Evolutionary conservation across 2,329 filamentous ascomycete genomes (phyloP).

Genomic region (Allantophomopsis lycopodina): DNA sequence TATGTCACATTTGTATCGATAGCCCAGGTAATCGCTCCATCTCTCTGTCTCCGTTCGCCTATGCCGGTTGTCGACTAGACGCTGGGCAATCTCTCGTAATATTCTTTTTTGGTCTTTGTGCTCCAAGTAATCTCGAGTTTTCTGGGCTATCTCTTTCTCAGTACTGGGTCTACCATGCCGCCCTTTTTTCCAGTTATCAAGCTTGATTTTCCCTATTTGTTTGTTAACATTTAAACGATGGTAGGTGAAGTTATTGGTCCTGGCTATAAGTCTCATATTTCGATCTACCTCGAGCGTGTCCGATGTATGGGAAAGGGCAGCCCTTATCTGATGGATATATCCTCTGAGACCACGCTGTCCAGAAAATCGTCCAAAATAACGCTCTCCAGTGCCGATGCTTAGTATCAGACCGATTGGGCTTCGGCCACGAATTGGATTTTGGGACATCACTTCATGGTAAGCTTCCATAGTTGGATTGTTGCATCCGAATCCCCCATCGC

Average conservation of each 20-base stretch:
- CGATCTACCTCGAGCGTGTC: not conserved
- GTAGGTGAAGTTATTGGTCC: not conserved
- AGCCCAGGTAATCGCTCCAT: no score
- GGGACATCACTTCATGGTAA: conserved; percentile 4
- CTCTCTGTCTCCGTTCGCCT: not conserved
- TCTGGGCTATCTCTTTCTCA: no score
- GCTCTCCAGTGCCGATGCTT: not conserved
- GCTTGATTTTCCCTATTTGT: not conserved
- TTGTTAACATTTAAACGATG: not conserved
- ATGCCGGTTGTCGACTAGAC: not conserved
- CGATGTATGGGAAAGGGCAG: not conserved
- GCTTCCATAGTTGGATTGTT: conserved; percentile 6
- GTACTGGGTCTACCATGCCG: no score
- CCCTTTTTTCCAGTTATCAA: not conserved
- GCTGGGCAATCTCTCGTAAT: not conserved
- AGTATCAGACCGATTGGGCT: not conserved
- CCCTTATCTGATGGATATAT: not conserved
- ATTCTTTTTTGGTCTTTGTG: no score
- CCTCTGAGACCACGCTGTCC: not conserved
- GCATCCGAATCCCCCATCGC: conserved; percentile 4
- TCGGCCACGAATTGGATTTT: not conserved
- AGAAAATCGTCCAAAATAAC: not conserved
- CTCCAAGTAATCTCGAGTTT: no score
- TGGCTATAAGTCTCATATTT: not conserved
- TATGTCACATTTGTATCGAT: no score